Base-by-base conservation (phyloP, 352 stramenopile species). In the Globisporangium nodosum region DNA sequence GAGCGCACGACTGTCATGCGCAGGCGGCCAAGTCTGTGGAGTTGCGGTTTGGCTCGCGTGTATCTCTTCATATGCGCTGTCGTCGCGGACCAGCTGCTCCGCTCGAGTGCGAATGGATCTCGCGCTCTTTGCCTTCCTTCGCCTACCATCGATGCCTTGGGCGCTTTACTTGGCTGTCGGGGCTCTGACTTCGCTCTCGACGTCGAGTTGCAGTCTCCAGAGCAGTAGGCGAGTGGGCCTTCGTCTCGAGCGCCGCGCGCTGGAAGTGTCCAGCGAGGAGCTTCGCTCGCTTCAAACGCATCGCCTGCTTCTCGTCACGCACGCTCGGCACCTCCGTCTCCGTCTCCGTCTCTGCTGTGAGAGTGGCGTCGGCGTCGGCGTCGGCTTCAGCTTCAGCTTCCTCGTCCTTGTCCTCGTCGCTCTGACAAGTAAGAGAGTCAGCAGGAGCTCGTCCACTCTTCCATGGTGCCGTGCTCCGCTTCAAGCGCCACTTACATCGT, bases 401-500 rank as follows among this genome's bases (percentile, higher is more conserved):
- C 2, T 30, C n/a, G 1, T 58, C 63, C 2, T 30, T n/a, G 1
- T 58, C 63, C 3, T 64, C 48, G n/a, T 73, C 63, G 51, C 66
- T 73, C 66, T 68, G 37, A 15, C 54, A 20, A 63, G 52, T 12
- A 61, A 3, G 3, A 13, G 15, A 55, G 18, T 49, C 43, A 30
- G 49, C 30, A 42, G 21, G 39, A 54, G 31, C 12, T 51, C 42
- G 35, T 21, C 13, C 13, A 46, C 5, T n/a, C 40, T 7, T 15
- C 40, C 40, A 9, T 42, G 0, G 39, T 45, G 24, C 24, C 24
- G 24, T 11, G 9, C 42, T 47, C 13, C 18, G 5, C 18, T 27
- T 11, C 24, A 5, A 18, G 15, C 40, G 12, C 20, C 42, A 68
- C 71, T 61, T 49, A 80, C 69, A 61, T 71, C 66, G 11, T 69